These are phyloP conservation scores for Pichia sp. DNA, from an alignment of 1,139 yeast genomes.

Conservation along the genomic window DNA sequence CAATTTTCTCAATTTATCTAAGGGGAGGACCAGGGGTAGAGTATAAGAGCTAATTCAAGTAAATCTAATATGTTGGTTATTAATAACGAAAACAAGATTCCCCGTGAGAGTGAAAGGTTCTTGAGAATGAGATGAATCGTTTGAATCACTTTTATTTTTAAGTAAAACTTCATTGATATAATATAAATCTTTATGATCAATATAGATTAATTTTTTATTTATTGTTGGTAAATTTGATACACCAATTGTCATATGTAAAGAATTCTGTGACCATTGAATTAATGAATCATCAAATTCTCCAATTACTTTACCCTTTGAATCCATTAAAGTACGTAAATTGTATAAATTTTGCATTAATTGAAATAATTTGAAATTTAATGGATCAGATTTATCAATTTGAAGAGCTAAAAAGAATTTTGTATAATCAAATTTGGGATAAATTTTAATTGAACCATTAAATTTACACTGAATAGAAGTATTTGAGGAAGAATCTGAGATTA, in stretches of 20 bases:
- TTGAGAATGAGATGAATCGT: no score
- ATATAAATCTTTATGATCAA: slow-evolving; percentile 9
- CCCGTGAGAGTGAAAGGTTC: not conserved
- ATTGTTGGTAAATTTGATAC: slow-evolving; percentile 9
- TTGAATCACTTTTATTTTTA: not conserved
- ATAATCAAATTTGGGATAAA: slow-evolving; percentile 21
- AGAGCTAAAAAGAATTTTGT: slow-evolving; percentile 8
- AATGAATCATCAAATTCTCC: slow-evolving; percentile 18
- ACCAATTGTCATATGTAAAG: slow-evolving; percentile 22
- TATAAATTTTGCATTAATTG: slow-evolving; percentile 1
- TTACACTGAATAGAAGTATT: not conserved
- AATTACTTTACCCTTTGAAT: slow-evolving; percentile 13
- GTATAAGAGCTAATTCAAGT: no score
- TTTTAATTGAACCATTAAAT: slow-evolving; percentile 8
- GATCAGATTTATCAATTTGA: not conserved
- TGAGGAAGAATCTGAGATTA: not conserved
- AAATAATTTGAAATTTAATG: not conserved
- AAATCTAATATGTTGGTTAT: not conserved
- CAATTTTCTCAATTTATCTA: no score
- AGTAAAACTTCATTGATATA: slow-evolving; percentile 7
- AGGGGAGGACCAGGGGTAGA: no score
- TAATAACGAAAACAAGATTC: not conserved
- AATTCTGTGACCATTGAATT: slow-evolving; percentile 10
- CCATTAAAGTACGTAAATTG: slow-evolving; percentile 5
- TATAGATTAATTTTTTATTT: not conserved